Evolutionary conservation across 2,329 filamentous ascomycete species (phyloP).

Genomic region (Rhynchosporium graminicola): DNA sequence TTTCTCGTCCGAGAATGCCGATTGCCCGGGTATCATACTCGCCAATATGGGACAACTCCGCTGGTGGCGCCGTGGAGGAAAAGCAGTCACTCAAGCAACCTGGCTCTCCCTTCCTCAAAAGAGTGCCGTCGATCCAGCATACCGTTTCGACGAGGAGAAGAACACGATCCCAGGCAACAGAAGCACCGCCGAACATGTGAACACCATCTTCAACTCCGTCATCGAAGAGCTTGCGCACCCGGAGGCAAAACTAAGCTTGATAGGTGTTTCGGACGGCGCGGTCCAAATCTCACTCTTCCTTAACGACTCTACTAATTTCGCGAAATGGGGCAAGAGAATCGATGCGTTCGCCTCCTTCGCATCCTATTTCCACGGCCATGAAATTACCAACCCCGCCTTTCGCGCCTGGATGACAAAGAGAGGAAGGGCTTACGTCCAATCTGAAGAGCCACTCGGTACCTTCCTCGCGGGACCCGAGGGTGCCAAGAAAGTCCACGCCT

Average conservation of each 20-base stretch:
- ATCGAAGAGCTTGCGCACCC: constrained; percentile 51
- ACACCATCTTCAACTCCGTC: constrained; percentile 65
- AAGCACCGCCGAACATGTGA: constrained; percentile 60
- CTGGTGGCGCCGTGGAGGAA: constrained; percentile 68
- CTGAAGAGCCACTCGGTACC: constrained; percentile 51
- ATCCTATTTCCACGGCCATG: constrained; percentile 44
- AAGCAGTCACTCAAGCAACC: constrained; percentile 58
- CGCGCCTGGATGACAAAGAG: constrained; percentile 56
- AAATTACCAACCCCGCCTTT: constrained; percentile 49
- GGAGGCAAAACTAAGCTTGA: constrained; percentile 63
- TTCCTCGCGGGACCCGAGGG: constrained; percentile 55
- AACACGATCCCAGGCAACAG: constrained; percentile 66
- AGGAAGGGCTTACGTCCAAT: constrained; percentile 61
- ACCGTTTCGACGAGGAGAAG: constrained; percentile 51
- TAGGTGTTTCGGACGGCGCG: constrained; percentile 70
- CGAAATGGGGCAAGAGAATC: constrained; percentile 46
- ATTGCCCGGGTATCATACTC: constrained; percentile 64
- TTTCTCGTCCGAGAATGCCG: constrained; percentile 26
- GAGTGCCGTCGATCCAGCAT: constrained; percentile 60
- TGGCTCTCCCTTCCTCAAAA: constrained; percentile 62
- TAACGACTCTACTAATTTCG: constrained; percentile 54
- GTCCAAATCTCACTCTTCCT: constrained; percentile 60
- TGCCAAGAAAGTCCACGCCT: constrained; percentile 36
- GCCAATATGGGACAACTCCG: constrained; percentile 76
- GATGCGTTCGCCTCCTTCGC: constrained; percentile 54